phyloP scores from a whole-genome alignment of 1,284 basidiomycete genomes.

The Fomes fomentarius region DNA sequence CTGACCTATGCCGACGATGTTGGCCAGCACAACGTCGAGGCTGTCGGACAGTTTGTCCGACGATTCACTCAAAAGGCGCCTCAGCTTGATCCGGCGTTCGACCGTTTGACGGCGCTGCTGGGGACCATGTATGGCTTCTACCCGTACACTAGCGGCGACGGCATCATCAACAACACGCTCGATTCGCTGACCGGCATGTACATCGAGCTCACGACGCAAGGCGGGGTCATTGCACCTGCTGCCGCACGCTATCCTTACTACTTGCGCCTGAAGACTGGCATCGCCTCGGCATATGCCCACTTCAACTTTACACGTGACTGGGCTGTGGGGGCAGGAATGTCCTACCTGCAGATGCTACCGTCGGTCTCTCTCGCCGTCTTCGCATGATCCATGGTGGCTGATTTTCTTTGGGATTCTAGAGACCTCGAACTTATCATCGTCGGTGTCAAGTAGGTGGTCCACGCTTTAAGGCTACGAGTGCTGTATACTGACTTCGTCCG shows the following conservation, averaged over 20 bases:
- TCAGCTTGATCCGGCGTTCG: constrained; percentile 10
- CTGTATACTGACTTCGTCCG: neutral
- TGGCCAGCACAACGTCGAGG: constrained; percentile 13
- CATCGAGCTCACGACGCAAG: constrained; percentile 9
- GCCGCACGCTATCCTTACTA: constrained; percentile 8
- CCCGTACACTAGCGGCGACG: constrained; percentile 7
- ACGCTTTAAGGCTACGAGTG: too few species aligned
- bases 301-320: constrained; percentile 16
- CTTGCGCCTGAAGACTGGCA: constrained; percentile 11
- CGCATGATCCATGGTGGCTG: too few species aligned
- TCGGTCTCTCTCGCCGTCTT: neutral
- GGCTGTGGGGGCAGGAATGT: constrained; percentile 2
- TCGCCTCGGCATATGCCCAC: constrained; percentile 10
- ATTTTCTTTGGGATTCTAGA: neutral
- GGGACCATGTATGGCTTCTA: constrained; percentile 11
- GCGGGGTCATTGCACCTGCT: neutral
- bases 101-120: constrained; percentile 10
- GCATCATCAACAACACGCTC: constrained; percentile 10
- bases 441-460: constrained; percentile 10
- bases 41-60: constrained; percentile 9
- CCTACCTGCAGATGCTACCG: constrained; percentile 15
- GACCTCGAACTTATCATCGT: constrained; percentile 6
- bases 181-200: constrained; percentile 13
- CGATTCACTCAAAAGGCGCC: constrained; percentile 10
- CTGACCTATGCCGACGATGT: constrained; percentile 19